These are phyloP conservation scores for Cystobasidium tubakii DNA, from an alignment of 768 basidiomycete species.

Conservation along the genomic window DNA sequence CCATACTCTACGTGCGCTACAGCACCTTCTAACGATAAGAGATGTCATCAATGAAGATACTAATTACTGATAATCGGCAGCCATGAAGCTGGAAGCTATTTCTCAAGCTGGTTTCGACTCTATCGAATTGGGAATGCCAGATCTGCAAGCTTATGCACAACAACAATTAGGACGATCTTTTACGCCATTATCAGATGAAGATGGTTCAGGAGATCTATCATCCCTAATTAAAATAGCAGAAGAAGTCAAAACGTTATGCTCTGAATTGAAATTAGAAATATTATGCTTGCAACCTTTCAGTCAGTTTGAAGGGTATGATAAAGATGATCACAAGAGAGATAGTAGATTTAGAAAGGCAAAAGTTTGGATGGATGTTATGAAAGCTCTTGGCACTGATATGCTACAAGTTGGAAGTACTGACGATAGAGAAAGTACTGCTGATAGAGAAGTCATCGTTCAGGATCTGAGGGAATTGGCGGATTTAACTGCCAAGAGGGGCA, in stretches of 20 bases:
- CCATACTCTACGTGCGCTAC: constrained; percentile 26
- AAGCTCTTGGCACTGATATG: constrained; percentile 39
- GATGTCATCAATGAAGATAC: no score
- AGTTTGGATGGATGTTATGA: constrained; percentile 45
- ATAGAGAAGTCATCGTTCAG: constrained; percentile 32
- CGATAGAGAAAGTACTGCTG: constrained; percentile 32
- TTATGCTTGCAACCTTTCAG: constrained; percentile 46
- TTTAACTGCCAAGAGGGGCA: constrained; percentile 35
- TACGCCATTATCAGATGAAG: constrained; percentile 26
- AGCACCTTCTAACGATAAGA: no score
- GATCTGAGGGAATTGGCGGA: constrained; percentile 45
- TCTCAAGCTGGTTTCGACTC: constrained; percentile 40
- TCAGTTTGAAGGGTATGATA: constrained; percentile 45
- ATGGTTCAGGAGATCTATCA: constrained; percentile 37
- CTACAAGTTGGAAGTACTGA: constrained; percentile 43
- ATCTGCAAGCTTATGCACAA: constrained; percentile 39
- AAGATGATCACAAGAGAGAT: constrained; percentile 35
- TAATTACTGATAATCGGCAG: neutral
- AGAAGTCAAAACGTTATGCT: constrained; percentile 18
- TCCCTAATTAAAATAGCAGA: constrained; percentile 26
- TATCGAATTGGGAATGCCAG: constrained; percentile 44
- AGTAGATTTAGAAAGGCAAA: constrained; percentile 42
- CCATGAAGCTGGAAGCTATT: constrained; percentile 38
- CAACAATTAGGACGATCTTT: neutral
- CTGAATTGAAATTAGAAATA: constrained; percentile 32